Conservation (phyloP, 495 filamentous ascomycete species). For the Hypomontagnella submonticulosa region DNA sequence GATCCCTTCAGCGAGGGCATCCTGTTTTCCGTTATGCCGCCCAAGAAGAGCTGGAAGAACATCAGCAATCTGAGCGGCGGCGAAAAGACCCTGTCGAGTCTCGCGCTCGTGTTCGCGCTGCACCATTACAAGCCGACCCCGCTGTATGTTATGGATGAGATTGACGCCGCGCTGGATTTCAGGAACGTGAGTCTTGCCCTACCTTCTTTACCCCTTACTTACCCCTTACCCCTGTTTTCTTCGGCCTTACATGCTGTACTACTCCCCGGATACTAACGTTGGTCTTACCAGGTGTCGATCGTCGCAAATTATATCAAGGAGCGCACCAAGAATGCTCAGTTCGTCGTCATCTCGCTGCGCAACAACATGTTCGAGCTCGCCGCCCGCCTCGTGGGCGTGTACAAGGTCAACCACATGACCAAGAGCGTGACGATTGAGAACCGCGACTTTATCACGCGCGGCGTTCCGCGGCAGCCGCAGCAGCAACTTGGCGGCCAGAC, state of each 20-base stretch:
- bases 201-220: neutral
- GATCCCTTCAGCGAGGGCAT: conserved; percentile 98
- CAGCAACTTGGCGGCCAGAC: conserved; percentile 29
- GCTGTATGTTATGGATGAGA: conserved; percentile 99
- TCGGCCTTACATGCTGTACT: too few species aligned
- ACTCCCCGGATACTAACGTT: conserved; percentile 24
- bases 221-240: neutral
- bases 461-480: conserved; percentile 31
- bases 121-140: conserved; percentile 99
- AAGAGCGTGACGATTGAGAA: conserved; percentile 98
- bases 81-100: conserved; percentile 93
- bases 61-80: conserved; percentile 94
- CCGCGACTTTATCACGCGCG: conserved; percentile 73
- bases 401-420: conserved; percentile 99
- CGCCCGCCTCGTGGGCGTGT: conserved; percentile 90
- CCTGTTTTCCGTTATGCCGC: conserved; percentile 96
- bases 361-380: conserved; percentile 99
- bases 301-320: conserved; percentile 99
- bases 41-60: conserved; percentile 99
- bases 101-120: conserved; percentile 95
- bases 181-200: conserved; percentile 78
- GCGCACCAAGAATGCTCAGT: conserved; percentile 98
- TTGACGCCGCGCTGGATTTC: conserved; percentile 98
- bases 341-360: conserved; percentile 95
- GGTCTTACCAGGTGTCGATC: conserved; percentile 81